phyloP scores from a whole-genome alignment of 2,329 filamentous ascomycete species.

The Passalora sequoiae region DNA sequence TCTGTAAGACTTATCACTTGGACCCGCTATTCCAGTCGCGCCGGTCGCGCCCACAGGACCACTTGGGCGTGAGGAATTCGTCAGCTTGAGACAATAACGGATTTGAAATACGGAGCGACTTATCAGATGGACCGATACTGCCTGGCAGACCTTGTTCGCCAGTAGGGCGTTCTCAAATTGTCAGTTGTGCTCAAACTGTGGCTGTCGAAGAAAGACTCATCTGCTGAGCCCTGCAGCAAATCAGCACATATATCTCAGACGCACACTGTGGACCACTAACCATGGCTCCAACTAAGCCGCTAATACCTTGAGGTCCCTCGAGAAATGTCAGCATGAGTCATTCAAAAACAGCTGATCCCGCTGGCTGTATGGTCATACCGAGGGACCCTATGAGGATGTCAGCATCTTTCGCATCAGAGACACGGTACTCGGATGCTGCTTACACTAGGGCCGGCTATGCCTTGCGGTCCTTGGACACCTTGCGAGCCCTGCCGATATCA shows the following conservation, averaged over 20 bases:
- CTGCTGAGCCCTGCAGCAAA: background rate
- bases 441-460: background rate
- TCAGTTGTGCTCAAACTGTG: too few relatives aligned
- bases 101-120: too few relatives aligned
- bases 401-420: too few relatives aligned
- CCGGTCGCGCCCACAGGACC: too few relatives aligned
- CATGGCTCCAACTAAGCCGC: background rate
- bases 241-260: background rate
- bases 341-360: too few relatives aligned
- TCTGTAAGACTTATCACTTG: too few relatives aligned
- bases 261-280: background rate
- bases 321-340: background rate
- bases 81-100: too few relatives aligned
- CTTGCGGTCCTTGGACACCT: constrained; percentile 1
- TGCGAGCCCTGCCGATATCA: background rate
- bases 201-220: background rate
- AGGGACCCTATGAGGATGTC: background rate
- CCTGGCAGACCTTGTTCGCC: background rate
- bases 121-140: background rate
- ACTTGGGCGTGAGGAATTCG: too few relatives aligned
- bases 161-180: background rate
- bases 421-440: too few relatives aligned
- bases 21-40: too few relatives aligned
- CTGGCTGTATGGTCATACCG: background rate
- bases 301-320: background rate